These are phyloP conservation scores for Phlebiopsis flavidoalba DNA, from an alignment of 768 basidiomycete genomes.

Conservation along the genomic window DNA sequence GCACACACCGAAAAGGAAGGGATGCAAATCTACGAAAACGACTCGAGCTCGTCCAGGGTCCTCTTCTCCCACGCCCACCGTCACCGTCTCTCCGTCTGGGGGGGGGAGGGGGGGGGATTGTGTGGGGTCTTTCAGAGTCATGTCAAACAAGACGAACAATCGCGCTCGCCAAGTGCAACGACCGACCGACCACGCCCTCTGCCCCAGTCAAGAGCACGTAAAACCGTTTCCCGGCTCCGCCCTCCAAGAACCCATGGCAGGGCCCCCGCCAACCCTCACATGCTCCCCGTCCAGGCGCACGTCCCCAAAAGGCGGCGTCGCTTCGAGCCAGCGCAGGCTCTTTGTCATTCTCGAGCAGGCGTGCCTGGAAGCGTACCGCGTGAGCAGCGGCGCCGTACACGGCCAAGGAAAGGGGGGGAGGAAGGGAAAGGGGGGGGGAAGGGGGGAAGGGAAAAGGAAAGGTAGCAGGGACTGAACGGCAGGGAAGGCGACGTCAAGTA, in stretches of 20 bases:
- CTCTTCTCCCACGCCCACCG: slow-evolving; percentile 11
- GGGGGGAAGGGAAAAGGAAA: no score
- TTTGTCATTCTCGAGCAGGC: slow-evolving; percentile 93
- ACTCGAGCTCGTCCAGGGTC: slow-evolving; percentile 11
- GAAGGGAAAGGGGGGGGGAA: no score
- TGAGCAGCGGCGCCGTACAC: slow-evolving; percentile 60
- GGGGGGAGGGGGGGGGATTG: no score
- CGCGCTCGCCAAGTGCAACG: slow-evolving; percentile 17
- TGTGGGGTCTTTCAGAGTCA: no score
- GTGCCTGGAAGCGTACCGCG: slow-evolving; percentile 91
- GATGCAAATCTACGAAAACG: slow-evolving; percentile 22
- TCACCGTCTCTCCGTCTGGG: slow-evolving; percentile 19
- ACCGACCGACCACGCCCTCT: slow-evolving; percentile 65
- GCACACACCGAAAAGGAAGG: slow-evolving; percentile 29
- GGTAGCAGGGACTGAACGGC: slow-evolving; percentile 42
- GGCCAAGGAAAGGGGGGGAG: slow-evolving; percentile 46
- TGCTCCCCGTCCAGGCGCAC: slow-evolving; percentile 80
- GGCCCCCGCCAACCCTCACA: slow-evolving; percentile 62
- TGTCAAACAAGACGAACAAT: slow-evolving; percentile 14
- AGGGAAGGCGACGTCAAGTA: slow-evolving; percentile 85
- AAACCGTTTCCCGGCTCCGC: slow-evolving; percentile 22
- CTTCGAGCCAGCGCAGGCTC: slow-evolving; percentile 54
- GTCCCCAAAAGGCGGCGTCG: slow-evolving; percentile 55
- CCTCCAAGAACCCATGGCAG: slow-evolving; percentile 39
- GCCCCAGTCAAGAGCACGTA: slow-evolving; percentile 47